Conservation (phyloP, 352 stramenopile species). For the Pythium scleroteichum region DNA sequence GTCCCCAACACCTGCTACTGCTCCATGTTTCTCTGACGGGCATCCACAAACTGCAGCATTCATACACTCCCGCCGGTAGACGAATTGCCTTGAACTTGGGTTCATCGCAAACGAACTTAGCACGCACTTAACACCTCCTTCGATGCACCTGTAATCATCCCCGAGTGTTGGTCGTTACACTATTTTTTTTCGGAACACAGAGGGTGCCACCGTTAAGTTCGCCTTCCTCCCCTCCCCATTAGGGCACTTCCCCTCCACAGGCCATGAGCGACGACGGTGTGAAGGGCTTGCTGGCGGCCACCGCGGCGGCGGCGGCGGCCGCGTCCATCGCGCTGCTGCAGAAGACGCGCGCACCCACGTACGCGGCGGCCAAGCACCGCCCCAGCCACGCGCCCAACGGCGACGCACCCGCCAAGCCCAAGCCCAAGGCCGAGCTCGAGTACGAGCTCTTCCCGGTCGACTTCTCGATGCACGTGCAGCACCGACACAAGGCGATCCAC, state of each 20-base stretch:
- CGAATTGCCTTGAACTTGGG: too few relatives aligned
- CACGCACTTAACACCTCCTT: too few relatives aligned
- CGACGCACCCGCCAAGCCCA: not conserved
- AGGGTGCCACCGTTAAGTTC: conserved; percentile 1
- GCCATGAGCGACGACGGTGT: conserved; percentile 23
- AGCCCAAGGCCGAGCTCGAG: conserved; percentile 43
- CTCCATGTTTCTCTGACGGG: too few relatives aligned
- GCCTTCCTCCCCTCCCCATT: not conserved
- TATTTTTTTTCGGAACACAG: conserved; percentile 16
- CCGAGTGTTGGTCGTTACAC: not conserved
- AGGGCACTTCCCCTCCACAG: not conserved
- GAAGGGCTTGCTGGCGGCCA: conserved; percentile 45
- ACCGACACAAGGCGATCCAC: conserved; percentile 49
- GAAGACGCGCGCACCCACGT: conserved; percentile 48
- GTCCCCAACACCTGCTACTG: too few relatives aligned
- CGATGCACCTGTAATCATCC: too few relatives aligned
- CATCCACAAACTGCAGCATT: too few relatives aligned
- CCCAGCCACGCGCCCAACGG: conserved; percentile 8
- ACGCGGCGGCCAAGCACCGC: conserved; percentile 32
- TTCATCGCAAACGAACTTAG: not conserved
- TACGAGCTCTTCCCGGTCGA: conserved; percentile 82
- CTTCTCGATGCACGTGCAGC: conserved; percentile 77
- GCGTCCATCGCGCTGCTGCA: conserved; percentile 58
- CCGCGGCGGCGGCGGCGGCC: conserved; percentile 48
- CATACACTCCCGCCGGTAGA: too few relatives aligned